Conservation (phyloP, 2,329 filamentous ascomycete species). For the Microsporum ferrugineum region DNA sequence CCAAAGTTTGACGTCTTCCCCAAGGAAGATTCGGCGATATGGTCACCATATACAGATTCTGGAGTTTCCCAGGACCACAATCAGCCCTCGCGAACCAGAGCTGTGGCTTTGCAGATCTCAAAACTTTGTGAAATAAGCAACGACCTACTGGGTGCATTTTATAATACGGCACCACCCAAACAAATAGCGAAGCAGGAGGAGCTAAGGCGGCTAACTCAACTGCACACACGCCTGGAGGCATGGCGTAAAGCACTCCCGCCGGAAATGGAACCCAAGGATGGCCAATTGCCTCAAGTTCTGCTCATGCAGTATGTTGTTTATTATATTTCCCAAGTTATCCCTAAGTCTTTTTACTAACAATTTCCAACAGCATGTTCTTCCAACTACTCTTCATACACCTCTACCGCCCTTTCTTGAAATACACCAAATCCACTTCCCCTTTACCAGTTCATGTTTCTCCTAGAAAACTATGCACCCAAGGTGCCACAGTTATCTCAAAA, state of each 20-base stretch:
- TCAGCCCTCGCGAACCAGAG: conserved; percentile 72
- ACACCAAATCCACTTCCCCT: conserved; percentile 67
- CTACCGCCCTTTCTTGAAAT: conserved; percentile 90
- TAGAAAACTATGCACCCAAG: conserved; percentile 78
- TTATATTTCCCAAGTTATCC: not conserved
- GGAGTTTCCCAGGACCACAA: conserved; percentile 57
- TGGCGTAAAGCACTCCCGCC: conserved; percentile 77
- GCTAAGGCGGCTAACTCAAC: conserved; percentile 81
- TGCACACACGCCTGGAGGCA: conserved; percentile 78
- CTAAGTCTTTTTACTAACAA: conserved; percentile 8
- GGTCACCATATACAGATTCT: conserved; percentile 79
- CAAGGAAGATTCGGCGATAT: conserved; percentile 70
- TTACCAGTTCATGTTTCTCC: conserved; percentile 81
- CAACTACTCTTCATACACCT: conserved; percentile 91
- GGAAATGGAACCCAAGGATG: conserved; percentile 81
- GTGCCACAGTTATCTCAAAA: conserved; percentile 81
- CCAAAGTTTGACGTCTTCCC: conserved; percentile 87
- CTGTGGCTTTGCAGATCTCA: conserved; percentile 69
- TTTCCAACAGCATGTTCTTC: conserved; percentile 73
- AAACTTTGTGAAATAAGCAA: conserved; percentile 87
- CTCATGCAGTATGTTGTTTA: conserved; percentile 65
- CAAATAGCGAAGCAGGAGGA: conserved; percentile 65
- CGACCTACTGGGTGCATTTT: conserved; percentile 80
- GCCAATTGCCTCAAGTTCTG: conserved; percentile 71
- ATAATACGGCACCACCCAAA: conserved; percentile 60